Evolutionary conservation across 1,139 yeast species (phyloP), one percentile per base, ranked within the genome.

Genomic region (Protomyces inouyei): DNA sequence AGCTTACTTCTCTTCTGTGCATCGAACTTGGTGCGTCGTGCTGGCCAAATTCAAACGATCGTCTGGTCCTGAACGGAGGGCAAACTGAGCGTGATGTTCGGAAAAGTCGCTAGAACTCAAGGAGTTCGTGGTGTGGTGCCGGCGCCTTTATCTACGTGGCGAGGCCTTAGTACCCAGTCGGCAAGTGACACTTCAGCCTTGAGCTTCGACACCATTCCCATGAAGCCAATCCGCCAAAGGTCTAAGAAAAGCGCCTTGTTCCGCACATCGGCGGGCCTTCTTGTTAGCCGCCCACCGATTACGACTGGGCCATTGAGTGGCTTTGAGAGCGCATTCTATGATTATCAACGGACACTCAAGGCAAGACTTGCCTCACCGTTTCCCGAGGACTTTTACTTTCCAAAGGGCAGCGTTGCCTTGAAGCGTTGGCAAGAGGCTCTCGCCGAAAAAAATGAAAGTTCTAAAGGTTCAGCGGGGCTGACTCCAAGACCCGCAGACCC

Each of bases 281-380:
- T 93, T 66, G 80, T 93, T 64, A 85, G 95, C 54, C 83, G 98
- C 76, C 82, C 81, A 60, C 98, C 98, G 36, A 80, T 93, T 55
- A 83, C 93, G 65, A 88, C 96, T 2, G 86, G 88, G 21, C 95
- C 88, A 68, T 77, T 85, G 64, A 80, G 87, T 10, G 83, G 80
- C 65, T 87, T 93, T 71, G 97, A 91, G 72, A 74, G 79, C 67
- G 85, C 85, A 65, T 93, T 87, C 76, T 88, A 87, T 75, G 80
- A 84, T 67, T 95, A 95, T 75, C 96, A 92, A 76, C 83, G 84
- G 67, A 96, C 88, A 73, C 80, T 93, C 67, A 92, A 92, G 80
- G 86, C 85, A 72, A 82, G 98, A 73, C 80, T 93, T 70, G 91
- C 92, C 96, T 91, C 97, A 96, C 91, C 98, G 0, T 93, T 93